Conservation (phyloP, 768 basidiomycete genomes). For the Boletellus emodensis region DNA sequence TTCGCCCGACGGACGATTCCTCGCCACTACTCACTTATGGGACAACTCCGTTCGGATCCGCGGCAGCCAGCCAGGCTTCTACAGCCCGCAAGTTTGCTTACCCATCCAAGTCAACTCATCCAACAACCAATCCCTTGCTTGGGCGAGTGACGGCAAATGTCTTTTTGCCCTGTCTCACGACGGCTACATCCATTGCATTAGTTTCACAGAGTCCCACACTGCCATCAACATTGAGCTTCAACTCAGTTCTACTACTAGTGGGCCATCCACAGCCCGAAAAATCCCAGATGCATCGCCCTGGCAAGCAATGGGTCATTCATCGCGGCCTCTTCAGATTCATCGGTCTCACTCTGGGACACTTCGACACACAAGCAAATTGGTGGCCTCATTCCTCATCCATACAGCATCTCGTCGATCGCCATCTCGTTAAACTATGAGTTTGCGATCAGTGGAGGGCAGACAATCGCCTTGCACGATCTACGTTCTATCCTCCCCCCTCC, state of each 20-base stretch:
- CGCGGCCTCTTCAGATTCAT: background rate
- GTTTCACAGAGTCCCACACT: too few relatives aligned
- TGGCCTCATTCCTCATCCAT: background rate
- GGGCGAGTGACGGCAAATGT: background rate
- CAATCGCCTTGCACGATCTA: background rate
- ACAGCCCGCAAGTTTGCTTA: background rate
- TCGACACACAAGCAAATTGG: background rate
- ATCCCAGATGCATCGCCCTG: background rate
- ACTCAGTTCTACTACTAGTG: background rate
- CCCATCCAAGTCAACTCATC: background rate
- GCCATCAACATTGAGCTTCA: too few relatives aligned
- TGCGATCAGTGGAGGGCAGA: background rate
- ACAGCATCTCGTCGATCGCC: background rate
- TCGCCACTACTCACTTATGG: background rate
- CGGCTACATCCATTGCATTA: background rate
- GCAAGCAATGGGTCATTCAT: slow-evolving; percentile 1
- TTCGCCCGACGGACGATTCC: too few relatives aligned
- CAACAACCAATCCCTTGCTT: background rate
- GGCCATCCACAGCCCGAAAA: background rate
- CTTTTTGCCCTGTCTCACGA: background rate
- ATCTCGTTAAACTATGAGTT: background rate
- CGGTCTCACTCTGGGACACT: background rate
- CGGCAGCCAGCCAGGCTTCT: too few relatives aligned
- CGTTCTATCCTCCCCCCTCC: background rate
- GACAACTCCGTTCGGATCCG: background rate